Percentiles rank a stretch among this genome's conserved stretches.
phyloP scores from a whole-genome alignment of 306 rosid genomes.

The Rosa chinensis region DNA sequence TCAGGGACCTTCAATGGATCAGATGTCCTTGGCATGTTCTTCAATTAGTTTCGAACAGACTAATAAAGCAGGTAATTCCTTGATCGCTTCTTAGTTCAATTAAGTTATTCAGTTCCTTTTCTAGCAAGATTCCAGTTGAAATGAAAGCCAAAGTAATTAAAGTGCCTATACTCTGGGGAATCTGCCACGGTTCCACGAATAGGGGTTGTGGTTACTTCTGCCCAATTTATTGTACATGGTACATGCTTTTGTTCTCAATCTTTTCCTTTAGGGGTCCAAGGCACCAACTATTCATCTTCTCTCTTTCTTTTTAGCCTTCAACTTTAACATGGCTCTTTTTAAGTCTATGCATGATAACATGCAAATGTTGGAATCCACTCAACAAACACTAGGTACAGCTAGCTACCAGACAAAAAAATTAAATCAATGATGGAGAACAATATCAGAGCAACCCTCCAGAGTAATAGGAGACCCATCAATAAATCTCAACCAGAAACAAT shows the following conservation, averaged over 20 bases:
- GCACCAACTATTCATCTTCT: slow-evolving; percentile 16
- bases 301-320: slow-evolving; percentile 14
- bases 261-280: slow-evolving; percentile 8
- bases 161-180: slow-evolving; percentile 39
- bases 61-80: not conserved
- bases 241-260: slow-evolving; percentile 28
- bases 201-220: slow-evolving; percentile 38
- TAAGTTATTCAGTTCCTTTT: not conserved
- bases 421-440: slow-evolving; percentile 8
- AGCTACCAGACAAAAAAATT: slow-evolving; percentile 6
- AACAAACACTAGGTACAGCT: not conserved
- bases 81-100: slow-evolving; percentile 2
- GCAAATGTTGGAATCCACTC: not conserved
- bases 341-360: not conserved
- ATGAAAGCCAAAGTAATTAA: slow-evolving; percentile 1
- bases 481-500: slow-evolving; percentile 12
- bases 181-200: slow-evolving; percentile 24
- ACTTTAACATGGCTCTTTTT: not conserved
- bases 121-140: slow-evolving; percentile 5
- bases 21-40: not conserved
- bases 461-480: slow-evolving; percentile 1
- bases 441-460: slow-evolving; percentile 8
- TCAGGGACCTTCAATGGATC: not conserved
- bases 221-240: slow-evolving; percentile 29
- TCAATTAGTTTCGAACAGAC: not conserved